Evolutionary conservation across 805 yeast species (phyloP).

Genomic region (Schizosaccharomyces osmophilus): DNA sequence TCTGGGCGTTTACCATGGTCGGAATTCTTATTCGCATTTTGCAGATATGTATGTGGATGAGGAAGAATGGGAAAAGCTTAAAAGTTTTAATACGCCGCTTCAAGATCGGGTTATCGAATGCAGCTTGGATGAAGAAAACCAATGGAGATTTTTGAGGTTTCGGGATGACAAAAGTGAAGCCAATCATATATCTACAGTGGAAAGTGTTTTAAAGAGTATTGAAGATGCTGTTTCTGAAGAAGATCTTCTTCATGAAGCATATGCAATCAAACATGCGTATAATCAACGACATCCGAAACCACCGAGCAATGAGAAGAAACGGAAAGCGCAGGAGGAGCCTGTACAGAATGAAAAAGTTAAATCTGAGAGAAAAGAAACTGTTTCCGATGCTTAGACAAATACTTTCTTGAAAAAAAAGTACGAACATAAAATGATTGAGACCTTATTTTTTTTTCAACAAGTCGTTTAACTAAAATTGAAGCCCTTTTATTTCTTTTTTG

Average conservation of each 20-base stretch:
- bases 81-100: conserved; percentile 38
- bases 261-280: background rate
- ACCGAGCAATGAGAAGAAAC: background rate
- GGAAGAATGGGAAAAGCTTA: conserved; percentile 60
- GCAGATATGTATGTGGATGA: conserved; percentile 37
- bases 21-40: conserved; percentile 35
- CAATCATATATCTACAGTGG: conserved; percentile 59
- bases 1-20: conserved; percentile 60
- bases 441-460: too few relatives aligned
- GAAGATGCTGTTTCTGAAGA: conserved; percentile 65
- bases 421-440: too few relatives aligned
- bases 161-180: conserved; percentile 83
- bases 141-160: conserved; percentile 70
- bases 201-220: conserved; percentile 61
- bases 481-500: too few relatives aligned
- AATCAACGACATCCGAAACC: background rate
- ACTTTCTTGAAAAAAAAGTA: too few relatives aligned
- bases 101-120: conserved; percentile 80
- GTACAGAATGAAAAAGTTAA: too few relatives aligned
- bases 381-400: too few relatives aligned
- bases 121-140: conserved; percentile 34
- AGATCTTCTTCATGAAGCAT: conserved; percentile 25
- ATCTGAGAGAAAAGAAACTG: too few relatives aligned
- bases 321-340: background rate
- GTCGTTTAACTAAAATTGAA: too few relatives aligned